These are phyloP conservation scores for Prunus campanulata DNA, from an alignment of 306 rosid species.

Conservation along the genomic window DNA sequence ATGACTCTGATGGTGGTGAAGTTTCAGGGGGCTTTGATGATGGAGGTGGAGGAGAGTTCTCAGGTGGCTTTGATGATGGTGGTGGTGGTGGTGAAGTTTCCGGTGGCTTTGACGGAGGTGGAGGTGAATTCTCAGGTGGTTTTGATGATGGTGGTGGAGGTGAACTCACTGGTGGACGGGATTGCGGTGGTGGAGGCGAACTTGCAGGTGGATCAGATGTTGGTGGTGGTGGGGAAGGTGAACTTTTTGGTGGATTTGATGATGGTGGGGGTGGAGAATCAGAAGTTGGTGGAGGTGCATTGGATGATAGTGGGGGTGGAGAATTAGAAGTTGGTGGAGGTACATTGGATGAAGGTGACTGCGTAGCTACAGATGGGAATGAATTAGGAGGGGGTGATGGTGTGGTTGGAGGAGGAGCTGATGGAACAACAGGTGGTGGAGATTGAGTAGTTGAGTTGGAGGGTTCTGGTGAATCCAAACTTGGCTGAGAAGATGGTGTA, in stretches of 20 bases:
- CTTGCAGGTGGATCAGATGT: conserved; percentile 23
- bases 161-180: conserved; percentile 17
- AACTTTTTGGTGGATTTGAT: conserved; percentile 20
- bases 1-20: conserved; percentile 35
- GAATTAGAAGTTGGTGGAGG: conserved; percentile 8
- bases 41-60: conserved; percentile 33
- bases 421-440: conserved; percentile 34
- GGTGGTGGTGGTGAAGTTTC: conserved; percentile 22
- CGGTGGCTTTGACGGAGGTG: conserved; percentile 16
- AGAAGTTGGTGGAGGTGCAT: conserved; percentile 9
- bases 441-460: conserved; percentile 30
- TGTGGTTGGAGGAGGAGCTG: conserved; percentile 34
- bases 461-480: conserved; percentile 28
- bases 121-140: conserved; percentile 25
- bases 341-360: conserved; percentile 22
- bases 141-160: conserved; percentile 34
- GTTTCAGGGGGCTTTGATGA: conserved; percentile 23
- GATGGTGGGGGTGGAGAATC: conserved; percentile 12
- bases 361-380: background rate
- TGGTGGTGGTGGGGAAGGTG: conserved; percentile 17
- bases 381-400: conserved; percentile 11
- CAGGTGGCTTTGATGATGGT: conserved; percentile 18
- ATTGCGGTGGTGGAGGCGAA: conserved; percentile 27
- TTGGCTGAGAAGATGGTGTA: conserved; percentile 29
- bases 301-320: conserved; percentile 11